Evolutionary conservation across 2,329 filamentous ascomycete species (phyloP).

Genomic region (Colletotrichum euphorbiae): DNA sequence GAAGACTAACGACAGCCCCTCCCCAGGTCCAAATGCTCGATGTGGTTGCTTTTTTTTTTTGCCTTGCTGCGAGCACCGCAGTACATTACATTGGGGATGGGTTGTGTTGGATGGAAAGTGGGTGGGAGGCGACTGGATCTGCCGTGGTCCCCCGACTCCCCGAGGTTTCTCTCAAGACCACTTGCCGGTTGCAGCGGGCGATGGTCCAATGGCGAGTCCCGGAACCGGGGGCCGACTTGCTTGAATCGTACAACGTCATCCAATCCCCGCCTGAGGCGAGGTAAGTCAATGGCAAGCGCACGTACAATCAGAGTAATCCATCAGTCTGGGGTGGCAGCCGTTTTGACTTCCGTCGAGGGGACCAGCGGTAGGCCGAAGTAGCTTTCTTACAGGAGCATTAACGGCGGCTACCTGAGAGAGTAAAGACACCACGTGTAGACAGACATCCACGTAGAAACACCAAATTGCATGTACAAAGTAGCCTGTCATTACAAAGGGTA

Average conservation of each 20-base stretch:
- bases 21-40: conserved; percentile 8
- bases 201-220: conserved; percentile 17
- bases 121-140: conserved; percentile 12
- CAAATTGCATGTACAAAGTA: not conserved
- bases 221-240: conserved; percentile 14
- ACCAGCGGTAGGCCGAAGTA: not conserved
- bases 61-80: too few species aligned
- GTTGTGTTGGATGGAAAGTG: not conserved
- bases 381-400: too few species aligned
- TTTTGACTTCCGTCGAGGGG: not conserved
- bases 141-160: not conserved
- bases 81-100: too few species aligned
- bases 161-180: not conserved
- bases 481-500: conserved; percentile 37
- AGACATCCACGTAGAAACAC: too few species aligned
- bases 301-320: not conserved
- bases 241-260: conserved; percentile 32
- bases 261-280: conserved; percentile 21
- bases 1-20: not conserved
- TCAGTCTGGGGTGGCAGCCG: not conserved
- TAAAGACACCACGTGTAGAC: not conserved
- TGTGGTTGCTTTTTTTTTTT: not conserved
- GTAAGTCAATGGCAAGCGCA: conserved; percentile 13
- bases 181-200: conserved; percentile 30
- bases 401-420: not conserved